phyloP scores from a whole-genome alignment of 768 basidiomycete genomes.

The Tricholoma bakamatsutake region DNA sequence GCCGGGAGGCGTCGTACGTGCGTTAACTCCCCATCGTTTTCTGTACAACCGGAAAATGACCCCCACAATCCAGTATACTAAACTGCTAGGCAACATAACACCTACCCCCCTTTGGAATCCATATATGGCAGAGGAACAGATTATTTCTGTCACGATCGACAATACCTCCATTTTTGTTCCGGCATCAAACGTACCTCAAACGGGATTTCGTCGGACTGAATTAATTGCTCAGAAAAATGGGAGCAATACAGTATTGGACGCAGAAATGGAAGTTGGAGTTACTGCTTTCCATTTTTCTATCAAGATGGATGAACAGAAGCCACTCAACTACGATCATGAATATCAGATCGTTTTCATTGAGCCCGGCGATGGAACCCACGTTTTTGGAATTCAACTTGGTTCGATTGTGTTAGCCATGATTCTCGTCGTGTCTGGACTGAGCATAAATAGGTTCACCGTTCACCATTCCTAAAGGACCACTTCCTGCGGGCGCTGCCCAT shows the following conservation, averaged over 20 bases:
- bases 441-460: constrained; percentile 48
- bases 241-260: constrained; percentile 26
- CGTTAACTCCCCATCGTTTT: constrained; percentile 9
- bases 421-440: background rate
- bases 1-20: constrained; percentile 44
- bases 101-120: constrained; percentile 46
- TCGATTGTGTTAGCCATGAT: background rate
- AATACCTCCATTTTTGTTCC: constrained; percentile 53
- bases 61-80: constrained; percentile 32
- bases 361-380: constrained; percentile 51
- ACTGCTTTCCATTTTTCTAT: constrained; percentile 32
- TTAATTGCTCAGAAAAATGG: constrained; percentile 44
- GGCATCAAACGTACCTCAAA: constrained; percentile 41
- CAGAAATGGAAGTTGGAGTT: constrained; percentile 33
- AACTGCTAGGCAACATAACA: constrained; percentile 32
- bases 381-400: constrained; percentile 56
- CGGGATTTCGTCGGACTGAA: constrained; percentile 55
- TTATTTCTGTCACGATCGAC: constrained; percentile 47
- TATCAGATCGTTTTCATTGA: constrained; percentile 64
- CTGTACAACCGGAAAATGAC: background rate
- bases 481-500: constrained; percentile 38
- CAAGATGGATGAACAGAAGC: constrained; percentile 29
- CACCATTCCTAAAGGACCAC: constrained; percentile 39
- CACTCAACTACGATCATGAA: constrained; percentile 51
- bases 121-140: constrained; percentile 37